A percentile compares a stretch with the other conserved stretches of the same genome.
phyloP scores from a whole-genome alignment of 2,329 filamentous ascomycete species.

The Domatiomyces catenatus region DNA sequence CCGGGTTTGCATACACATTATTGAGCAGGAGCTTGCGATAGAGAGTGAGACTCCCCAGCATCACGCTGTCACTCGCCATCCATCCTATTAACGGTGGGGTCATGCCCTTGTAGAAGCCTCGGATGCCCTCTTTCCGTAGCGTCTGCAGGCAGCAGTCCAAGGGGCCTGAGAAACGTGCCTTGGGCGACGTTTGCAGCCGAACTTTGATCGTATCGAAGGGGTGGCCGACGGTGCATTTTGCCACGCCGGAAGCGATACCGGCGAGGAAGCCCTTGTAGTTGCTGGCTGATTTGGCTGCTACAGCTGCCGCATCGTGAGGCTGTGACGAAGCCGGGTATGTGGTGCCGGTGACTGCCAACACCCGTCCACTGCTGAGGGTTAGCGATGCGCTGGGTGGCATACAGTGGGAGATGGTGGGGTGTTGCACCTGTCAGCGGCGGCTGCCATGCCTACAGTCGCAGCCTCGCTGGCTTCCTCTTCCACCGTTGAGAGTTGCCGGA shows the following conservation, averaged over 20 bases:
- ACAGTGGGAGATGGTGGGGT: not conserved
- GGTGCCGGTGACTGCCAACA: not conserved
- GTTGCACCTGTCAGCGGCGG: not conserved
- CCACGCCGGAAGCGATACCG: conserved; percentile 86
- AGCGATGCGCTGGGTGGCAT: not conserved
- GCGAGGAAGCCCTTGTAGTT: conserved; percentile 95
- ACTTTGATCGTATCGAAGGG: conserved; percentile 96
- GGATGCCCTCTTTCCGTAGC: conserved; percentile 66
- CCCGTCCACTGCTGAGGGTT: not conserved
- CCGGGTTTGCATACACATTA: conserved; percentile 52
- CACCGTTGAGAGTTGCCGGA: not conserved
- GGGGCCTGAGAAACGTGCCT: conserved; percentile 67
- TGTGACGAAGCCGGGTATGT: not conserved
- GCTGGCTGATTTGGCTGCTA: conserved; percentile 9
- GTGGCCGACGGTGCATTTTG: conserved; percentile 48
- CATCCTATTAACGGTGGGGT: conserved; percentile 84
- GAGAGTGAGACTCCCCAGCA: conserved; percentile 82
- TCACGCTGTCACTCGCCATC: conserved; percentile 94
- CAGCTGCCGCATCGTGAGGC: not conserved
- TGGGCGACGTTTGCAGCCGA: conserved; percentile 71
- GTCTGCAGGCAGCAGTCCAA: conserved; percentile 76
- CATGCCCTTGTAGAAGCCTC: conserved; percentile 85
- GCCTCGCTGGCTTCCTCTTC: not conserved
- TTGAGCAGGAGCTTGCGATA: conserved; percentile 75
- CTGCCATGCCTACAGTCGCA: not conserved